Base-by-base conservation (phyloP, 1,284 basidiomycete genomes). In the Ganoderma lucidum region DNA sequence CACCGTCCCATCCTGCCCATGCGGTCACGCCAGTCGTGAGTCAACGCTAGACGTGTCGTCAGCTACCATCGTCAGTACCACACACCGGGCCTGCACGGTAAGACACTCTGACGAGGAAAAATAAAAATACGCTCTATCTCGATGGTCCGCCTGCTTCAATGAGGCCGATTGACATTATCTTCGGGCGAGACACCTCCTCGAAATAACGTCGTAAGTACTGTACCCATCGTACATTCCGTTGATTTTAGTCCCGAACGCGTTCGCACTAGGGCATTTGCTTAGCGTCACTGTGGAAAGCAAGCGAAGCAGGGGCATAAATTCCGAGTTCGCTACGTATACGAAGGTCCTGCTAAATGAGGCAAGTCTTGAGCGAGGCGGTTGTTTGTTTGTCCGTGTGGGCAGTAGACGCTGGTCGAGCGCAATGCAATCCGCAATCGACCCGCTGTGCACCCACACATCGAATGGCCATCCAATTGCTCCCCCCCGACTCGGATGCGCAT, bases 381-480 rank as follows among this genome's bases (percentile, higher is more conserved):
- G 58, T 61, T 61, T 61, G 37, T 61, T 61, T 61, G 59, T 61
- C 19, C 37, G 59, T 42, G 59, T 42, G 12, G 41, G 59, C 59
- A 39, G 59, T 23, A 30, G 23, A 23, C 37, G 39, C 37, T 23
- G 35, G 56, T 37, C 56, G 3, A 10, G 30, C 56, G 56, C 56
- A 59, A 59, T 39, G 19, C 56, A 59, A 39, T 59, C 56, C 4
- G 6, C 23, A 23, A 23, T 23, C 23, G 3, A 17, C 14, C 53
- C 3, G 14, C 32, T 23, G 53, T 39, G 56, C 56, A 35, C 56
- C 56, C 56, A 59, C 32, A 60, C 39, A 39, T 41, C 14, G 10
- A 42, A 66, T 70, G 60, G 58, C 71, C 51, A 44, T 65, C 39
- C 60, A 56, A 68, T 69, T 67, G 69, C 69, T 30, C 35, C 60